These are phyloP conservation scores for Ephemerocybe angulata DNA, from an alignment of 768 basidiomycete species.

Conservation along the genomic window DNA sequence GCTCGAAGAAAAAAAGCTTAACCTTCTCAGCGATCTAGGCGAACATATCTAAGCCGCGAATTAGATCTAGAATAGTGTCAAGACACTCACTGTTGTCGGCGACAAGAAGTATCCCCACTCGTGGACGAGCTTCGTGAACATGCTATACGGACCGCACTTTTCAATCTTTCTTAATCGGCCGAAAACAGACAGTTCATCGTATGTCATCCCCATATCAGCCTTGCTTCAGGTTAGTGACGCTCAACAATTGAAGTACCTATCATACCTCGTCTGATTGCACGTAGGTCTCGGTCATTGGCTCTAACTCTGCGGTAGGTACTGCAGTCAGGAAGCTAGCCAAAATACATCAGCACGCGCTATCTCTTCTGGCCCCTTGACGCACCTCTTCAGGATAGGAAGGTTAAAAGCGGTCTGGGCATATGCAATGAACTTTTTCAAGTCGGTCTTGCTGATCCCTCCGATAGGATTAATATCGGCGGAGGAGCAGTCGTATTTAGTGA, in stretches of 20 bases:
- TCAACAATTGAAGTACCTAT: not conserved
- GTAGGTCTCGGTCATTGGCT: constrained; percentile 91
- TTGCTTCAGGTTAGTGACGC: constrained; percentile 24
- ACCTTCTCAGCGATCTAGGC: constrained; percentile 92
- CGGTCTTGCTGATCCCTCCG: constrained; percentile 96
- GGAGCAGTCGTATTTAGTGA: constrained; percentile 98
- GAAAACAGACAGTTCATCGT: constrained; percentile 91
- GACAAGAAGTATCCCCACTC: constrained; percentile 90
- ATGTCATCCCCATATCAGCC: constrained; percentile 99
- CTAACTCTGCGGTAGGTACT: constrained; percentile 92
- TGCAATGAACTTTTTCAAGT: constrained; percentile 92
- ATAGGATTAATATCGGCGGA: constrained; percentile 98
- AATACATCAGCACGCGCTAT: not conserved
- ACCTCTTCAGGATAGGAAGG: constrained; percentile 81
- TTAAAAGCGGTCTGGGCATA: constrained; percentile 78
- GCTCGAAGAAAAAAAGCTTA: constrained; percentile 94
- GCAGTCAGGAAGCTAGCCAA: constrained; percentile 78
- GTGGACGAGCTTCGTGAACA: constrained; percentile 90
- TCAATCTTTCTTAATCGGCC: constrained; percentile 93
- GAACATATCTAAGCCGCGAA: too few relatives aligned
- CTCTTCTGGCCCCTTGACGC: constrained; percentile 10
- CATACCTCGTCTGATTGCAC: constrained; percentile 92
- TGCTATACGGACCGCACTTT: constrained; percentile 97
- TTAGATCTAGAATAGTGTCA: not conserved
- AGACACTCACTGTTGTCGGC: constrained; percentile 63